phyloP scores from a whole-genome alignment of 139 green algal genomes.

The Chlamydomonas incerta region DNA sequence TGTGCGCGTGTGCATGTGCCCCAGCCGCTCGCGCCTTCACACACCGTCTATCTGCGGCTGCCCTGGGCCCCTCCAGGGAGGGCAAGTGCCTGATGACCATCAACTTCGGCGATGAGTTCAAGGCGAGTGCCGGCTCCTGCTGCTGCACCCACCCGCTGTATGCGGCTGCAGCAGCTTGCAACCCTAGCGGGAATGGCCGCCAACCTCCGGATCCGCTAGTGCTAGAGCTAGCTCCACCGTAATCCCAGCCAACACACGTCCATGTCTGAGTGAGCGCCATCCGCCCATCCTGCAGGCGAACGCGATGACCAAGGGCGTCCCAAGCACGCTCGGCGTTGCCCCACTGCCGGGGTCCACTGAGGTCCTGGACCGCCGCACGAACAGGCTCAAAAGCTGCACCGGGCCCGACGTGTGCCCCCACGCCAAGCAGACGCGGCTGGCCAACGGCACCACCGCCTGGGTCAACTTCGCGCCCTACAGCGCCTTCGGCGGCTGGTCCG shows the following conservation, averaged over 20 bases:
- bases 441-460: not conserved
- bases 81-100: slow-evolving; percentile 40
- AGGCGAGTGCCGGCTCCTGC: not conserved
- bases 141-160: too few relatives aligned
- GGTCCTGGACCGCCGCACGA: slow-evolving; percentile 13
- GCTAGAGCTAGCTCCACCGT: too few relatives aligned
- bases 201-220: too few relatives aligned
- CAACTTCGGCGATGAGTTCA: slow-evolving; percentile 40
- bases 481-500: slow-evolving; percentile 37
- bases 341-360: not conserved
- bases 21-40: too few relatives aligned
- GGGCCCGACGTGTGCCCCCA: not conserved
- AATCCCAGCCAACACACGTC: too few relatives aligned
- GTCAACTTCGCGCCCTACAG: slow-evolving; percentile 40
- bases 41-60: too few relatives aligned
- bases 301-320: not conserved
- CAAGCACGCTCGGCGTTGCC: slow-evolving; percentile 1
- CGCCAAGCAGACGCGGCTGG: not conserved
- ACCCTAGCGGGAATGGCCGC: too few relatives aligned
- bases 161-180: too few relatives aligned
- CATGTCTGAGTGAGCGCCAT: too few relatives aligned
- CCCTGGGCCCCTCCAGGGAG: too few relatives aligned
- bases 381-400: not conserved
- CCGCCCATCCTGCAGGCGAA: not conserved
- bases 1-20: too few relatives aligned